Base-by-base conservation (phyloP, 257 asterid species). In the Solanum habrochaites region DNA sequence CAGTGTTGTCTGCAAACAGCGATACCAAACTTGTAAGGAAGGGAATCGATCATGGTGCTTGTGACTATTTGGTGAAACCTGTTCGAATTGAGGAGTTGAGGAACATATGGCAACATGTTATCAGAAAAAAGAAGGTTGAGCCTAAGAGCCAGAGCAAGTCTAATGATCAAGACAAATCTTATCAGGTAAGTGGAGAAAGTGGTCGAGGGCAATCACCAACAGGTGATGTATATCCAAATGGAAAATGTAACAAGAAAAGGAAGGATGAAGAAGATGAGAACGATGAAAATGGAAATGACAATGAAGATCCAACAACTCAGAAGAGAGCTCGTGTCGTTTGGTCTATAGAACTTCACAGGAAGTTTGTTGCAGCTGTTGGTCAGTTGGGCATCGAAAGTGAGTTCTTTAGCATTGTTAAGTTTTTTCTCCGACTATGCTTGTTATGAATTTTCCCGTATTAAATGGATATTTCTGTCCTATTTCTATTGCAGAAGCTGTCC, bases 261-360 rank as follows among this genome's bases (percentile, higher is more conserved):
- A 95, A 92, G 90, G 97, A 95, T n/a, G 98, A 96, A n/a, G 98
- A 95, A 37, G 93, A 92, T 10, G 98, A 93, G 47, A 83, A 86
- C 40, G 98, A 93, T 32, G 98, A 94, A 35, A 89, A 87, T 11
- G 95, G 83, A 64, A 80, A 90, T 45, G 98, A 94, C 29, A 73
- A 89, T 80, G 98, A 94, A 70, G 99, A 95, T 83, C 90, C 94
- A 6, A 77, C 90, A 69, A 32, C 97, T 14, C 99, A 93, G 91
- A 96, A 96, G 91, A 94, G 90, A 91, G 95, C 98, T 75, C 91
- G 99, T 21, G 98, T 96, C 4, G 98, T 95, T 77, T 96, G 99
- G 99, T 93, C 98, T n/a, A 91, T 93, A 47, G 99, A 96, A 75
- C 99, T 96, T 83, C 99, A 96, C 85, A 90, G 97, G 91, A 96